A percentile compares a stretch with the other conserved stretches of the same genome.
Conservation (phyloP, 1,139 yeast species). For the Nematodospora anomalae region DNA sequence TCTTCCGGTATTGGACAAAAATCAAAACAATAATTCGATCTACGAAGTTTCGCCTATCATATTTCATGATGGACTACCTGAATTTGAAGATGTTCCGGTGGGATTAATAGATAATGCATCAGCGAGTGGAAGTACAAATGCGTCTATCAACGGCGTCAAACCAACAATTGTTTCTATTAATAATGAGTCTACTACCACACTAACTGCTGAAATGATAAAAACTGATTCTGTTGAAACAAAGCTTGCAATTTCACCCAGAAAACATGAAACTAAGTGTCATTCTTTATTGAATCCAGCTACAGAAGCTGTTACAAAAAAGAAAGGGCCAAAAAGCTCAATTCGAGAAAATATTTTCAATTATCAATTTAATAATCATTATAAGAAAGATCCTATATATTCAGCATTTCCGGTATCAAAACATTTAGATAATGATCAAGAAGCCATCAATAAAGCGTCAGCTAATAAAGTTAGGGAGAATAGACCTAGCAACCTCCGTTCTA, state of each 20-base stretch:
- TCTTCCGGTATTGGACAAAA: conserved; percentile 27
- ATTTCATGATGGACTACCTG: conserved; percentile 33
- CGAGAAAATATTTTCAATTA: conserved; percentile 17
- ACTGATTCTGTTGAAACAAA: conserved; percentile 2
- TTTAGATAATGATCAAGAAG: conserved; percentile 36
- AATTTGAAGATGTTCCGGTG: conserved; percentile 46
- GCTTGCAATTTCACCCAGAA: background rate
- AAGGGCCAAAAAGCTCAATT: conserved; percentile 5
- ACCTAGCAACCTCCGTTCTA: conserved; percentile 38
- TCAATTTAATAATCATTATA: conserved; percentile 48
- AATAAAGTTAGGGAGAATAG: conserved; percentile 23
- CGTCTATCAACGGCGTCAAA: conserved; percentile 3
- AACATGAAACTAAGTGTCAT: conserved; percentile 1
- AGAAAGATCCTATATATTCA: conserved; percentile 38
- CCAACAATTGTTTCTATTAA: conserved; percentile 14
- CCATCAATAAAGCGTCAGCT: conserved; percentile 21
- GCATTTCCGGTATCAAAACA: conserved; percentile 47
- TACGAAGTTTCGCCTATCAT: conserved; percentile 28
- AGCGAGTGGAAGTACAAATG: conserved; percentile 6
- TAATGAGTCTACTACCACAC: conserved; percentile 23
- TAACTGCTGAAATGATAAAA: conserved; percentile 17
- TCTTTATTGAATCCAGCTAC: conserved; percentile 6
- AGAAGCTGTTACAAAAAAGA: background rate
- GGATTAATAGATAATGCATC: conserved; percentile 32
- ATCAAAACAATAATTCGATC: conserved; percentile 1